Conservation (phyloP, 2,329 filamentous ascomycete genomes). For the Alternaria arbusti region DNA sequence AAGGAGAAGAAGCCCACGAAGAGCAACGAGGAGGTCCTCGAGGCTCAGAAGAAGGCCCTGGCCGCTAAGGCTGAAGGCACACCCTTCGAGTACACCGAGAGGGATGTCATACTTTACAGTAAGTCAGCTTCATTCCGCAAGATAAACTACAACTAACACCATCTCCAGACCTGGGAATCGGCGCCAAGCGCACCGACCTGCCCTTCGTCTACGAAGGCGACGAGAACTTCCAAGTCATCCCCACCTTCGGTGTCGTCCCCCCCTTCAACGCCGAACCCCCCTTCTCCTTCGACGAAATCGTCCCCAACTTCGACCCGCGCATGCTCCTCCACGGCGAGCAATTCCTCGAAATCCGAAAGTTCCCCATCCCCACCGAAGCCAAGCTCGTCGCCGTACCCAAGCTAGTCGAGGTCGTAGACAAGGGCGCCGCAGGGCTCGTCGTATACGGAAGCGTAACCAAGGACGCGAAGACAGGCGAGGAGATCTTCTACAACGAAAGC, state of each 20-base stretch:
- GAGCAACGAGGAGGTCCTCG: conserved; percentile 71
- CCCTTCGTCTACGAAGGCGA: conserved; percentile 87
- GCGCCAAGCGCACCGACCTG: conserved; percentile 88
- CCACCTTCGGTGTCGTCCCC: conserved; percentile 97
- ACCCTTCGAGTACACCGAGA: conserved; percentile 82
- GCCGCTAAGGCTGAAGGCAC: conserved; percentile 74
- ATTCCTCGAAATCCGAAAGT: conserved; percentile 92
- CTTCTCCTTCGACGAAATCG: conserved; percentile 79
- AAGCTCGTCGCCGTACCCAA: conserved; percentile 76
- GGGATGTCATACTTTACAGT: conserved; percentile 90
- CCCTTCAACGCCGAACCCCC: conserved; percentile 83
- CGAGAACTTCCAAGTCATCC: conserved; percentile 91
- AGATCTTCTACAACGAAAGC: conserved; percentile 95
- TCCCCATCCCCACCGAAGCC: conserved; percentile 85
- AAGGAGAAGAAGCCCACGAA: conserved; percentile 54
- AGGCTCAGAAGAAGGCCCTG: conserved; percentile 78
- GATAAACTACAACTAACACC: conserved; percentile 22
- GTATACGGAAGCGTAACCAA: conserved; percentile 82
- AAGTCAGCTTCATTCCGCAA: conserved; percentile 19
- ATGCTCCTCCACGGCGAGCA: conserved; percentile 99
- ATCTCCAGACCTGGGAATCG: conserved; percentile 74
- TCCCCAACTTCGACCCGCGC: conserved; percentile 97
- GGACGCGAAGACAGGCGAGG: conserved; percentile 82
- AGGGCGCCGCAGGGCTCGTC: conserved; percentile 86
- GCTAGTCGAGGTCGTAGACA: conserved; percentile 94